Evolutionary conservation across 192 early-diverging fungal species (phyloP), one percentile per base, ranked within the genome.

Genomic region (Dissophora ornata): DNA sequence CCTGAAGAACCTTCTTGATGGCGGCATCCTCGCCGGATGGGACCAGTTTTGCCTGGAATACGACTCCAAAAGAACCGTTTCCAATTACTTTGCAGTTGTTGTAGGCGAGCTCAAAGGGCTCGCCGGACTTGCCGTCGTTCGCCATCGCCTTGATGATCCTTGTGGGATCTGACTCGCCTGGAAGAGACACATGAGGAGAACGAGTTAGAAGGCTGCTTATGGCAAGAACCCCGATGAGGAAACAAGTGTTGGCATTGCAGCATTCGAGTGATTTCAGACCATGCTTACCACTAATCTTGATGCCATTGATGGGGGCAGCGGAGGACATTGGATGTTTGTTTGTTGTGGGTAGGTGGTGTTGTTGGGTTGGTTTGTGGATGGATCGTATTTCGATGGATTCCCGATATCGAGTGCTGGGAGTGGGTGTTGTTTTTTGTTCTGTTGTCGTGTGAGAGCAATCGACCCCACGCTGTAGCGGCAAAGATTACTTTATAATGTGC

Each of bases 1-100:
- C 97, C 86, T 98, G 97, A 36, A 97, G 81, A 5, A 99, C 97
- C 81, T 97, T 98, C 83, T 99, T 99, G 61, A 99, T 96, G 50
- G 97, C 97, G 18, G 89, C 91, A 29, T 89, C 85, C 71, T 98
- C 94, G 41, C 89, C 87, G 52, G 84, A 85, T 53, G 88, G 82
- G 32, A 93, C 80, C 25, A 98, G 77, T 81, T 93, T 93, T 19
- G 95, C 97, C 80, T 97, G 96, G 79, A 92, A 97, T 12, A 99
- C 97, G 15, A 99, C 96, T 36, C 97, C 97, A 82, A 99, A 99
- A 12, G 95, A 96, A 24, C 97, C 97, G 67, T 97, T 98, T 49
- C 97, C 97, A 49, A 98, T 90, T 22, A 97, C 91, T 75, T 95
- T 96, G 80, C 90, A 91, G 70, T 96, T 93, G 42, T 92, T 92